These are phyloP conservation scores for Endothia cerciana DNA, from an alignment of 2,329 filamentous ascomycete species.

Conservation along the genomic window DNA sequence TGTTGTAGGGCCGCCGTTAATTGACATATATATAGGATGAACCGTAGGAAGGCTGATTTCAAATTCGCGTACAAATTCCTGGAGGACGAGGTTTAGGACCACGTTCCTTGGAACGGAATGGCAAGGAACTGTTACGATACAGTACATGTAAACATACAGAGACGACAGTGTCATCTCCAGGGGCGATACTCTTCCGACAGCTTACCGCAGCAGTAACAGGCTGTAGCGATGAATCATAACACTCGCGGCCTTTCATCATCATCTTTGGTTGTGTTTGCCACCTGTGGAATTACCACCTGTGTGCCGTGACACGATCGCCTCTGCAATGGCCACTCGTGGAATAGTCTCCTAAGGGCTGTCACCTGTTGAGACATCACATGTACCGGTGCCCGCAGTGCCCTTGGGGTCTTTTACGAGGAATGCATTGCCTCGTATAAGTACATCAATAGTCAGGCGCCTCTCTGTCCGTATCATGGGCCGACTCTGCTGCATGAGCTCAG, in stretches of 20 bases:
- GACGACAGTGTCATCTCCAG: neutral
- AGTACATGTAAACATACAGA: conserved; percentile 3
- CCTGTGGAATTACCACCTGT: neutral
- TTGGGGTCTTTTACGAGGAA: neutral
- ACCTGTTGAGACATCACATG: neutral
- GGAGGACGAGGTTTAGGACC: conserved; percentile 78
- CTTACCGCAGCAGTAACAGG: neutral
- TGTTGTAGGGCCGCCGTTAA: neutral
- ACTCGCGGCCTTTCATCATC: neutral
- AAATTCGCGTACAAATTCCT: conserved; percentile 98
- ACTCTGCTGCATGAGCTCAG: neutral
- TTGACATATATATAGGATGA: conserved; percentile 74
- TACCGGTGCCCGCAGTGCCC: neutral
- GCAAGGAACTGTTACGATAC: neutral
- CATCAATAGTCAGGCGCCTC: no score
- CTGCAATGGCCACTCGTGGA: neutral
- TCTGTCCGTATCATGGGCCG: no score
- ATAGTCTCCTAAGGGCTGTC: neutral
- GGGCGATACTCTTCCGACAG: neutral
- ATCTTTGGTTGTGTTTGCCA: neutral
- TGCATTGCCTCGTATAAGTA: neutral
- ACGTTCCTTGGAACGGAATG: neutral
- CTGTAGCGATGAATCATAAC: neutral
- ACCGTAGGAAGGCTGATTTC: conserved; percentile 95
- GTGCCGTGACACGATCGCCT: neutral